Evolutionary conservation across 805 yeast genomes (phyloP).

Genomic region (Metschnikowia peoriensis): DNA sequence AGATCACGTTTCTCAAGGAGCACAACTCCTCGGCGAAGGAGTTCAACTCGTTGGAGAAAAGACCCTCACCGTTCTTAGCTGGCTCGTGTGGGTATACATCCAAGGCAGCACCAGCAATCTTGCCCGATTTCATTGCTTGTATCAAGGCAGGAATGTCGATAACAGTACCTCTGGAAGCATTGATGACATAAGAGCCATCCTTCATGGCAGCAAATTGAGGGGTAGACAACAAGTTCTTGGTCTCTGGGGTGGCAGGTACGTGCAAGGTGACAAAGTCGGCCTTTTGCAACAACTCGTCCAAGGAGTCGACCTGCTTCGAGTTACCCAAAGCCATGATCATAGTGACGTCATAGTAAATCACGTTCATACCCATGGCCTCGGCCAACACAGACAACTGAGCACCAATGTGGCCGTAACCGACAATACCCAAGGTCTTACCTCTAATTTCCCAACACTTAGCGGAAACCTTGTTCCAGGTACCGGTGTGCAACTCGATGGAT

Average conservation of each 20-base stretch:
- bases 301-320: constrained; percentile 85
- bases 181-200: constrained; percentile 89
- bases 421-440: constrained; percentile 95
- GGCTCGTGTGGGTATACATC: constrained; percentile 98
- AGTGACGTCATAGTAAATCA: constrained; percentile 83
- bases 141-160: constrained; percentile 93
- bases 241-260: constrained; percentile 93
- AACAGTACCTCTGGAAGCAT: constrained; percentile 97
- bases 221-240: constrained; percentile 82
- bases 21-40: constrained; percentile 80
- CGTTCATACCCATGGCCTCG: constrained; percentile 97
- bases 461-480: constrained; percentile 96
- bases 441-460: constrained; percentile 98
- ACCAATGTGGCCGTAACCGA: constrained; percentile 98
- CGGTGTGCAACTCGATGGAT: constrained; percentile 91
- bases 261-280: constrained; percentile 92
- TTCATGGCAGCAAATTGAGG: constrained; percentile 96
- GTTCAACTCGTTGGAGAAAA: constrained; percentile 73
- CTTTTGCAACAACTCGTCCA: constrained; percentile 74
- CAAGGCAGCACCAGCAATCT: constrained; percentile 94
- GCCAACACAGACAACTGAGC: constrained; percentile 95
- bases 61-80: constrained; percentile 87
- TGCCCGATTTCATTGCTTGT: constrained; percentile 87
- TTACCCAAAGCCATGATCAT: constrained; percentile 97
- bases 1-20: constrained; percentile 79